phyloP scores from a whole-genome alignment of 768 basidiomycete genomes.

The Daedaleopsis sinensis region DNA sequence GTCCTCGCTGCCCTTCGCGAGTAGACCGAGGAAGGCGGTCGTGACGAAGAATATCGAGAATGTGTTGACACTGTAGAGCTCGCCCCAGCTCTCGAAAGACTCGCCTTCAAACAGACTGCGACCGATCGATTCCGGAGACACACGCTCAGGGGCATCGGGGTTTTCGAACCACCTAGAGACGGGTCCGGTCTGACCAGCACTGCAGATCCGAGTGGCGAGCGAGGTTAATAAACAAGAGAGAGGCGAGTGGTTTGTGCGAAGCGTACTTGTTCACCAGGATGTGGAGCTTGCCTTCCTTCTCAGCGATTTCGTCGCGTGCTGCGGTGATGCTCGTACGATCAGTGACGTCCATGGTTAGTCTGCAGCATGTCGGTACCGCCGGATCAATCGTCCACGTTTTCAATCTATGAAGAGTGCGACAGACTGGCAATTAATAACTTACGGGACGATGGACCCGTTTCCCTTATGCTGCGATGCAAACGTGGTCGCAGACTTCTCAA shows the following conservation, averaged over 20 bases:
- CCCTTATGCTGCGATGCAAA: conserved; percentile 46
- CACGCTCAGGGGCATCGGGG: conserved; percentile 56
- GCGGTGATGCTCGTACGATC: conserved; percentile 64
- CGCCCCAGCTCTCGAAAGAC: conserved; percentile 61
- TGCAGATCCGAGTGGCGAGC: conserved; percentile 28
- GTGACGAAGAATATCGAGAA: conserved; percentile 81
- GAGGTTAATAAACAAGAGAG: not conserved
- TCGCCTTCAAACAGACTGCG: conserved; percentile 73
- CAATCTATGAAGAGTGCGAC: not conserved
- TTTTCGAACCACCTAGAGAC: conserved; percentile 58
- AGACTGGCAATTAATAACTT: conserved; percentile 22
- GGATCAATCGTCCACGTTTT: not conserved
- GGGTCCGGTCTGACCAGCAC: conserved; percentile 79
- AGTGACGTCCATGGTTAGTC: conserved; percentile 74
- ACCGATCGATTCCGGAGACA: conserved; percentile 66
- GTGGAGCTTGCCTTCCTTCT: conserved; percentile 71
- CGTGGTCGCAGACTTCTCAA: conserved; percentile 51
- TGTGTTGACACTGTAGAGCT: conserved; percentile 67
- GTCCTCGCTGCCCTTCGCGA: conserved; percentile 72
- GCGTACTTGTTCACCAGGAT: conserved; percentile 82
- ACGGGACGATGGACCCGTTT: conserved; percentile 63
- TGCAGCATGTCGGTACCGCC: conserved; percentile 26
- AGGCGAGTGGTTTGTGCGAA: not conserved
- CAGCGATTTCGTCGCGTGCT: conserved; percentile 55
- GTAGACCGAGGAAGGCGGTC: conserved; percentile 73